Evolutionary conservation across 2,329 filamentous ascomycete genomes (phyloP), one percentile per base, ranked within the genome.

Genomic region (Sordariomycetes sp.): DNA sequence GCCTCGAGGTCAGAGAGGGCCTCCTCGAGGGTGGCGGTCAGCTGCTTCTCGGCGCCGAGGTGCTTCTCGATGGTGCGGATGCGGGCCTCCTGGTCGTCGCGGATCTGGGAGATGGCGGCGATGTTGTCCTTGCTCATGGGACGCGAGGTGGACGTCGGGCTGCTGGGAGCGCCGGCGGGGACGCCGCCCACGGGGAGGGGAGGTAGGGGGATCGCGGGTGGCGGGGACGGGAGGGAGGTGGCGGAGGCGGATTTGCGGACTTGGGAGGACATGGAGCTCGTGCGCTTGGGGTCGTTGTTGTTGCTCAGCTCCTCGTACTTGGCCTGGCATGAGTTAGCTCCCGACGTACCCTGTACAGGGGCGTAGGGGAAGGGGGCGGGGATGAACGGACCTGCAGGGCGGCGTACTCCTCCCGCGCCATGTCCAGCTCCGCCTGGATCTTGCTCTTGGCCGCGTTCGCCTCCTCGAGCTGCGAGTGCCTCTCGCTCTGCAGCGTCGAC

Each of bases 1-100:
- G 84, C 82, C 72, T 99, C 94, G 42, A 99, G 82, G 65, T 99
- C 94, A 2, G 90, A 92, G 34, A 99, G 82, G 7, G 94, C 94
- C 72, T 97, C 92, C 70, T 99, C 94, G 45, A 99, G 80, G 2
- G 92, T 97, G 53, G 89, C 86, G 0, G 92, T 99, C 59, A 99
- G 84, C 70, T 97, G 92, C 69, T 95, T 95, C 76, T 99, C 94
- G 3, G 94, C 94, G 62, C 88, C 87, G 25, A 99, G 80, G 67
- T 97, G 90, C 76, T 96, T 97, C 76, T 99, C 92, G 61, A 99
- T 95, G 7, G 90, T 95, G 60, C 88, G 86, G 67, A 99, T 95
- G 61, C 91, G 90, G 51, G 89, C 88, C 68, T 99, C 94, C 69
- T 96, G 91, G 64, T 99, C 94, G 66, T 97, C 92, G 60, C 92